Evolutionary conservation across 2,329 filamentous ascomycete genomes (phyloP).

Genomic region (Neofusicoccum kwambonambiense): DNA sequence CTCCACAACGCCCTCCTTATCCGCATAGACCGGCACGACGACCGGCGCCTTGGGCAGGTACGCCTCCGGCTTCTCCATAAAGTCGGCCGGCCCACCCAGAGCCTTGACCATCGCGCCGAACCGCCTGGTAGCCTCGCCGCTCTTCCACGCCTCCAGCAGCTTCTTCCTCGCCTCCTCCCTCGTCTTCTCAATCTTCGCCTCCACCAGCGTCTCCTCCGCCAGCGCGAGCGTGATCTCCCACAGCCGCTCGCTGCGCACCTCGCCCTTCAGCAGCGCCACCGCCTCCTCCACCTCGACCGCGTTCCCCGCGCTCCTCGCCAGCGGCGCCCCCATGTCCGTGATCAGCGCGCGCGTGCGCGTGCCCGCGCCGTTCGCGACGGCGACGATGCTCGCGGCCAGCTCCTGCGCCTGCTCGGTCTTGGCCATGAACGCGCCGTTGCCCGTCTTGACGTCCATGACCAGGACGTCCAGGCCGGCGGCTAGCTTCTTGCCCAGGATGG

Average conservation of each 20-base stretch:
- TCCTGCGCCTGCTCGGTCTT: neutral
- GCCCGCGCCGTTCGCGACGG: conserved; percentile 15
- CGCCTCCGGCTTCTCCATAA: neutral
- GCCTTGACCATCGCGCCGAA: conserved; percentile 11
- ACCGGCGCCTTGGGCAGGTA: conserved; percentile 6
- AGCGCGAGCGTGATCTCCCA: conserved; percentile 17
- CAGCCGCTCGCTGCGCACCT: conserved; percentile 7
- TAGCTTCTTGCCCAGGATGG: conserved; percentile 17
- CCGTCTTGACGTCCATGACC: conserved; percentile 19
- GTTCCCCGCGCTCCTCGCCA: conserved; percentile 15
- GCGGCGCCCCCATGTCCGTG: conserved; percentile 15
- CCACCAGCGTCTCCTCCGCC: conserved; percentile 16
- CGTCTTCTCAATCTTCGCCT: neutral
- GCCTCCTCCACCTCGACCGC: conserved; percentile 19
- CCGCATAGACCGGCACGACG: conserved; percentile 1
- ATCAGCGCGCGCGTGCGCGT: conserved; percentile 9
- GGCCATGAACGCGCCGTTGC: conserved; percentile 18
- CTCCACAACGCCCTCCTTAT: conserved; percentile 1
- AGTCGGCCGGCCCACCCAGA: conserved; percentile 7
- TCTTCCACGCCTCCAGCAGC: conserved; percentile 14
- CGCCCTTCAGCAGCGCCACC: conserved; percentile 16
- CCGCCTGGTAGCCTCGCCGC: conserved; percentile 3
- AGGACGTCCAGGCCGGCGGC: conserved; percentile 17
- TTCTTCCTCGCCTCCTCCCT: neutral
- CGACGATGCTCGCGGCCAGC: conserved; percentile 14